Evolutionary conservation across 75 land plant genomes (phyloP).

Genomic region (Pinus taeda): DNA sequence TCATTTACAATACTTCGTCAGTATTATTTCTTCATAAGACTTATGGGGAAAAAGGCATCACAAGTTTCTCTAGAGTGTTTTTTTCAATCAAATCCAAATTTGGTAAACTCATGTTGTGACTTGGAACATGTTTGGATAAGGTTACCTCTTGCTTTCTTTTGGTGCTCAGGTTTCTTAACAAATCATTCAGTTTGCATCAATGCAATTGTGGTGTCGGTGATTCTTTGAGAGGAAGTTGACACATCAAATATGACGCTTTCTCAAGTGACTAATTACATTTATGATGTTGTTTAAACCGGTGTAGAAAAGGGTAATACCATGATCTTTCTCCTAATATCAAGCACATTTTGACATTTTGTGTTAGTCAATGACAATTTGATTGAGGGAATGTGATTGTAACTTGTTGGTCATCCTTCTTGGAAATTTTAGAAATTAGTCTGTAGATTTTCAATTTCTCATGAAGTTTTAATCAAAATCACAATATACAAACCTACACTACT

Average conservation of each 20-base stretch:
- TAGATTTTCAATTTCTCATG: no score
- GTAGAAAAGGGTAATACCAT: constrained; percentile 61
- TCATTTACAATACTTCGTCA: constrained; percentile 10
- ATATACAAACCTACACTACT: no score
- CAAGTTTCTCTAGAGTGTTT: constrained; percentile 91
- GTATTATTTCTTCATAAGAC: constrained; percentile 93
- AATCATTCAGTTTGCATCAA: background rate
- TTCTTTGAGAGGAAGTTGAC: constrained; percentile 91
- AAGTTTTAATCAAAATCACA: no score
- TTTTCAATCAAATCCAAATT: constrained; percentile 93
- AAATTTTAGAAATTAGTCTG: no score
- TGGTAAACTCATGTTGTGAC: constrained; percentile 33
- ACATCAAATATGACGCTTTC: constrained; percentile 85
- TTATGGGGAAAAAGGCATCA: constrained; percentile 86
- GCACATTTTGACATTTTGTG: no score
- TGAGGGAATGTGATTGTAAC: no score
- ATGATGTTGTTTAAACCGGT: constrained; percentile 90
- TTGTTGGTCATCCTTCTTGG: no score
- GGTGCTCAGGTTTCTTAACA: background rate
- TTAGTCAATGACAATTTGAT: no score
- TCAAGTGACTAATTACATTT: constrained; percentile 86
- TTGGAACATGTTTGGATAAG: background rate
- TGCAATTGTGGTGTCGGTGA: constrained; percentile 41
- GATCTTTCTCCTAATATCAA: background rate
- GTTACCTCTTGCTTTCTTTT: background rate